Evolutionary conservation across 73 alveolate species (phyloP).

Genomic region (Tetrahymena malaccensis): DNA sequence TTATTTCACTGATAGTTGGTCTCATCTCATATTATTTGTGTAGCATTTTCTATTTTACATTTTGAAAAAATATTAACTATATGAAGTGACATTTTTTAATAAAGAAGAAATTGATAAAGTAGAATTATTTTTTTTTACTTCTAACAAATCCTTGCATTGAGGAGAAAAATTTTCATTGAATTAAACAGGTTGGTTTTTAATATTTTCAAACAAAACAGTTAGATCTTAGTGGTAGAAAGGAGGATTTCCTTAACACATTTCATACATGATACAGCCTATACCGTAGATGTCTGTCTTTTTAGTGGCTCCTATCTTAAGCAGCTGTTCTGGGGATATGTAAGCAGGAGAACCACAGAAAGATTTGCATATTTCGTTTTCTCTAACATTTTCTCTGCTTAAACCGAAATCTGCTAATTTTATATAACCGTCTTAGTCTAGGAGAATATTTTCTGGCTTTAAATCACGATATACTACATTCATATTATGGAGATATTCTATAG

Average conservation of each 20-base stretch:
- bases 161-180: not conserved
- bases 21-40: not conserved
- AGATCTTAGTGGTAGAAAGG: conserved; percentile 42
- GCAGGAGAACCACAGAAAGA: conserved; percentile 81
- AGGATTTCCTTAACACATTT: conserved; percentile 65
- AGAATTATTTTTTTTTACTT: not conserved
- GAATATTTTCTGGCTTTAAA: conserved; percentile 88
- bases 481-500: conserved; percentile 48
- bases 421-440: conserved; percentile 71
- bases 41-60: not conserved
- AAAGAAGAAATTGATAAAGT: not conserved
- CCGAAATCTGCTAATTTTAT: conserved; percentile 89
- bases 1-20: not conserved
- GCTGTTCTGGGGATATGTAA: conserved; percentile 73
- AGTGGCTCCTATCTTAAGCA: conserved; percentile 57
- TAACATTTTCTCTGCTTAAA: conserved; percentile 60
- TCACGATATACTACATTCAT: conserved; percentile 67
- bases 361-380: conserved; percentile 43
- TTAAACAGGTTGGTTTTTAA: not conserved
- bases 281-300: conserved; percentile 67
- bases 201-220: not conserved
- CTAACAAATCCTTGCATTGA: not conserved
- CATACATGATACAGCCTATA: conserved; percentile 61
- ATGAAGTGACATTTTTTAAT: too few relatives aligned
- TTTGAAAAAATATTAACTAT: too few relatives aligned